Evolutionary conservation across 2,329 filamentous ascomycete species (phyloP), one percentile per base, ranked within the genome.

Genomic region (Magnaporthiopsis rhizophila): DNA sequence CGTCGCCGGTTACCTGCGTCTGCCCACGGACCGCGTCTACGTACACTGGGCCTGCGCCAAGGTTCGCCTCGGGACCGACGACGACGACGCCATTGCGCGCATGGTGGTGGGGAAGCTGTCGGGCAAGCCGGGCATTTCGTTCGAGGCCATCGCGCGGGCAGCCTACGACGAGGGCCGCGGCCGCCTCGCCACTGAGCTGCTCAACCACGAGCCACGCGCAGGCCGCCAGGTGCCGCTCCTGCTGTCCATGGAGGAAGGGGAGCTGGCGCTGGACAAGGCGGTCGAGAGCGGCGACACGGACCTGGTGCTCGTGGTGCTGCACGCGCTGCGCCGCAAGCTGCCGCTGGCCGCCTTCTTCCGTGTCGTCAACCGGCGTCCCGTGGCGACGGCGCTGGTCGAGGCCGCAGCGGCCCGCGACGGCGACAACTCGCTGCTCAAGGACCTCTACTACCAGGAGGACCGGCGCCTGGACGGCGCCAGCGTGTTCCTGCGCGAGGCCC

Each of bases 11-110:
- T 97, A 96, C 73, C 81, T 99, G 2, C 89, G 89, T 66, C 82
- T 99, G 3, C 89, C 94, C 0, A 90, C 92, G 0, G 92, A 96
- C 74, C 86, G 88, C 64, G 96, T 99, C 65, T 97, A 97, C 71
- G 92, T 97, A 1, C 93, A 97, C 73, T 99, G 95, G 95, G 95
- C 95, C 1, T 94, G 90, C 24, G 89, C 95, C 72, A 99, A 98
- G 74, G 94, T 98, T 4, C 90, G 92, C 32, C 80, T 89, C 3
- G 93, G 93, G 0, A 84, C 87, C 0, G 92, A 92, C 67, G 89
- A 96, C 66, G 95, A 98, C 72, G 92, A 96, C 59, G 86, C 87
- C 1, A 91, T 97, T 58, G 97, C 93, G 75, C 85, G 86, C 38
- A 81, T 93, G 62, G 91, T 99, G 18, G 93, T 98, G 12, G 88